Percentiles rank a stretch among this genome's conserved stretches.
Conservation (phyloP, 345 rosid genomes). For the Brassica cretica region DNA sequence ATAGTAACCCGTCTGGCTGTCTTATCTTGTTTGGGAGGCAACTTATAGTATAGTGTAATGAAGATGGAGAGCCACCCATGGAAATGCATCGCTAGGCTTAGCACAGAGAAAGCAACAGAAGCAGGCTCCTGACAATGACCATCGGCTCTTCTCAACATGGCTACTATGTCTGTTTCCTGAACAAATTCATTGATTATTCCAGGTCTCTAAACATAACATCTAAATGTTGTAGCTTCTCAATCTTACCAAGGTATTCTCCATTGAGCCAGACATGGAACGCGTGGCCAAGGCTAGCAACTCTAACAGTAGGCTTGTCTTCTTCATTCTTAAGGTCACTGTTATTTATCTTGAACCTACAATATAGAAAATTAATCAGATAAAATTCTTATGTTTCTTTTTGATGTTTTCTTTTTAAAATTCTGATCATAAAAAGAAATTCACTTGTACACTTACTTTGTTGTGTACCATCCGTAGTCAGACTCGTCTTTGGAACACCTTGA, state of each 20-base stretch:
- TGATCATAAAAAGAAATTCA: neutral
- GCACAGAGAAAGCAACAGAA: neutral
- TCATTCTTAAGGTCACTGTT: conserved; percentile 46
- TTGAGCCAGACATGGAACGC: too few relatives aligned
- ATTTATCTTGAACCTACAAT: conserved; percentile 49
- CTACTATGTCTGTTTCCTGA: conserved; percentile 83
- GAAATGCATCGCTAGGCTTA: neutral
- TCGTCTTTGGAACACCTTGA: too few relatives aligned
- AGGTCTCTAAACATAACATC: too few relatives aligned
- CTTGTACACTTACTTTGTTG: conserved; percentile 47
- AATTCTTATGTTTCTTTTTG: neutral
- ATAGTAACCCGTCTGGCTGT: too few relatives aligned
- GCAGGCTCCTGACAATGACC: neutral
- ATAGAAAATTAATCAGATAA: neutral
- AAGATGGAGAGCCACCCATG: neutral
- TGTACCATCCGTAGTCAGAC: too few relatives aligned
- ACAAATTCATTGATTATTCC: too few relatives aligned
- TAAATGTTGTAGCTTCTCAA: too few relatives aligned
- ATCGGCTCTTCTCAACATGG: conserved; percentile 62
- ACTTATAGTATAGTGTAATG: neutral
- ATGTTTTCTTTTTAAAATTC: neutral
- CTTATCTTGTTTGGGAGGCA: too few relatives aligned
- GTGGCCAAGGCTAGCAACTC: conserved; percentile 82
- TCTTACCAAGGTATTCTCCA: too few relatives aligned
- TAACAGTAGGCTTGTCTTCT: conserved; percentile 46